phyloP scores from a whole-genome alignment of 2,329 filamentous ascomycete genomes.

The Pleochaeta shiraiana region DNA sequence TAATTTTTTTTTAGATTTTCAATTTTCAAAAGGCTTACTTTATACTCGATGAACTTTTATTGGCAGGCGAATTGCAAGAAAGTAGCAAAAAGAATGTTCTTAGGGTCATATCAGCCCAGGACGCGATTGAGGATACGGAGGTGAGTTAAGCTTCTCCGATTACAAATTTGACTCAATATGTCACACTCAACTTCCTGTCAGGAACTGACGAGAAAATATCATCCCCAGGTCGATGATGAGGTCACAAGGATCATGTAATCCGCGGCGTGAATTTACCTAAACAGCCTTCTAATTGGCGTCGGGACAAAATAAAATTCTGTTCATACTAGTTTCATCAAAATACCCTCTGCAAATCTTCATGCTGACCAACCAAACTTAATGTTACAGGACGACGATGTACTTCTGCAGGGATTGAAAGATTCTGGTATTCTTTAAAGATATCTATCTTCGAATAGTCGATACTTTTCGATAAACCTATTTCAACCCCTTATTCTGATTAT shows the following conservation, averaged over 20 bases:
- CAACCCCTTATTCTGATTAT: no score
- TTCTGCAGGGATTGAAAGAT: conserved; percentile 7
- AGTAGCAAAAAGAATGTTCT: conserved; percentile 99
- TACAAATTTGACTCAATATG: no score
- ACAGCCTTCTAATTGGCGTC: no score
- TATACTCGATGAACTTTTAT: conserved; percentile 86
- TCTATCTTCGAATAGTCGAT: no score
- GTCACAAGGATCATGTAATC: conserved; percentile 20
- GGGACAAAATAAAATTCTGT: no score
- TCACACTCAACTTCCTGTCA: conserved; percentile 18
- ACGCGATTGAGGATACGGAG: conserved; percentile 98
- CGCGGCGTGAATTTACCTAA: no score
- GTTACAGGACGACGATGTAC: conserved; percentile 8
- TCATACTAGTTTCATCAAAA: no score
- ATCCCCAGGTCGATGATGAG: conserved; percentile 21
- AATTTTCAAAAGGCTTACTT: conserved; percentile 99
- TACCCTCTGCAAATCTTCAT: not conserved
- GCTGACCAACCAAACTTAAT: not conserved
- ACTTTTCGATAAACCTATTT: no score
- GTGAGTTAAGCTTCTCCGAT: conserved; percentile 40
- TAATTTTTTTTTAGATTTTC: conserved; percentile 50
- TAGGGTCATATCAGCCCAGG: conserved; percentile 88
- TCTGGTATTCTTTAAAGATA: conserved; percentile 6
- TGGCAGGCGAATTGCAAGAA: conserved; percentile 94
- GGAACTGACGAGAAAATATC: conserved; percentile 31